Percentiles rank a stretch among this genome's conserved stretches.
These are phyloP conservation scores for Nitzschia palea DNA, from an alignment of 108 stramenopile species.

Conservation along the genomic window DNA sequence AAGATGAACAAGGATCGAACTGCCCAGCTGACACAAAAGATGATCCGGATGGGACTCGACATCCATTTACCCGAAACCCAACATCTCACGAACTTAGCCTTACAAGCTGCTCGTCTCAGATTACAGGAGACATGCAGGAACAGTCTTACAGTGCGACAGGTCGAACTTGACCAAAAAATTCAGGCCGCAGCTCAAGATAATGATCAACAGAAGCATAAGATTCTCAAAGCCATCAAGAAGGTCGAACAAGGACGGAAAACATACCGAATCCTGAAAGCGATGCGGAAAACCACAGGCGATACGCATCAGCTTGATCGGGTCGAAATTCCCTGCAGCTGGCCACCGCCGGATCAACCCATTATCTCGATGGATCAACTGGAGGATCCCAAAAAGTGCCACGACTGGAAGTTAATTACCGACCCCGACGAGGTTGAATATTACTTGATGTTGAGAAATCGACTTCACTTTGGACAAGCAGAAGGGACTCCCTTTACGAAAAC, in stretches of 20 bases:
- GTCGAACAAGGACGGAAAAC: too few species aligned
- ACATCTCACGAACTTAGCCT: background rate
- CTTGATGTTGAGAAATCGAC: background rate
- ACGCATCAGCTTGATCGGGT: background rate
- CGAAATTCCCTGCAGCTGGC: background rate
- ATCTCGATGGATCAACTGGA: background rate
- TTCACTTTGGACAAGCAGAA: slow-evolving; percentile 7
- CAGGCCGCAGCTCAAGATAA: background rate
- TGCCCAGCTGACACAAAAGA: too few species aligned
- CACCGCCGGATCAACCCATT: background rate
- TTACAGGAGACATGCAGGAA: background rate
- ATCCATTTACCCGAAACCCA: background rate
- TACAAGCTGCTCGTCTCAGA: background rate
- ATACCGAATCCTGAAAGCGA: background rate
- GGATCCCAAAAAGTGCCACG: background rate
- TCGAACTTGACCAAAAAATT: background rate
- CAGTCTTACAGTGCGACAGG: background rate
- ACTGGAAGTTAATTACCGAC: background rate
- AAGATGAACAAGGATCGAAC: too few species aligned
- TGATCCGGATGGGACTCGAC: background rate
- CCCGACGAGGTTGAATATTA: background rate
- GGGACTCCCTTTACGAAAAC: too few species aligned
- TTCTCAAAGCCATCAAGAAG: too few species aligned
- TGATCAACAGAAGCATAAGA: background rate
- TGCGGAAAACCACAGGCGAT: background rate